Percentiles rank a stretch among this genome's conserved stretches.
Conservation (phyloP, 2,329 filamentous ascomycete genomes). For the Colletotrichum acutatum region DNA sequence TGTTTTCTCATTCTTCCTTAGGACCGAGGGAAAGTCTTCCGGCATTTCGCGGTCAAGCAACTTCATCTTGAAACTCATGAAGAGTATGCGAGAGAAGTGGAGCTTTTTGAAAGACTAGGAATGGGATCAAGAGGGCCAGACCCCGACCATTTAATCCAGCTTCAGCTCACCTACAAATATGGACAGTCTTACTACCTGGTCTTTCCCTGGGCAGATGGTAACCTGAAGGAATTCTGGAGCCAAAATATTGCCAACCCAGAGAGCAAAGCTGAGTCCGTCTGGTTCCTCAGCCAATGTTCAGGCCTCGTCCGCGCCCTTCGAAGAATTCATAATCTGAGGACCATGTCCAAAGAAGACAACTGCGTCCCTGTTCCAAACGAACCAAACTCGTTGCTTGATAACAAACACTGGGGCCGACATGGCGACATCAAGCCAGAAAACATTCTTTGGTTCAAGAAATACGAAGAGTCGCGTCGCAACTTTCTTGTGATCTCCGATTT, state of each 20-base stretch:
- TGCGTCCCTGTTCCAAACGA: neutral
- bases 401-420: constrained; percentile 28
- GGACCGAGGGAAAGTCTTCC: neutral
- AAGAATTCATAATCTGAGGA: neutral
- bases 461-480: neutral
- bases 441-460: constrained; percentile 33
- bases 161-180: neutral
- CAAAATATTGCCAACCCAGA: neutral
- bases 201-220: constrained; percentile 35
- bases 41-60: neutral
- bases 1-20: neutral
- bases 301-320: neutral
- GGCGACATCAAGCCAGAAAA: constrained; percentile 37
- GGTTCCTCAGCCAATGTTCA: neutral
- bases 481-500: constrained; percentile 13
- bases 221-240: constrained; percentile 3
- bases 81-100: neutral
- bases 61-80: neutral
- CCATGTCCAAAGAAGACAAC: neutral
- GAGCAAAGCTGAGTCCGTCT: neutral
- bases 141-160: neutral
- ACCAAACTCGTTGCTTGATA: neutral
- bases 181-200: constrained; percentile 23
- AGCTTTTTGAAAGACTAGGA: neutral
- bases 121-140: too few relatives aligned